phyloP scores from a whole-genome alignment of 495 filamentous ascomycete genomes.

The Glutinoglossum americanum region DNA sequence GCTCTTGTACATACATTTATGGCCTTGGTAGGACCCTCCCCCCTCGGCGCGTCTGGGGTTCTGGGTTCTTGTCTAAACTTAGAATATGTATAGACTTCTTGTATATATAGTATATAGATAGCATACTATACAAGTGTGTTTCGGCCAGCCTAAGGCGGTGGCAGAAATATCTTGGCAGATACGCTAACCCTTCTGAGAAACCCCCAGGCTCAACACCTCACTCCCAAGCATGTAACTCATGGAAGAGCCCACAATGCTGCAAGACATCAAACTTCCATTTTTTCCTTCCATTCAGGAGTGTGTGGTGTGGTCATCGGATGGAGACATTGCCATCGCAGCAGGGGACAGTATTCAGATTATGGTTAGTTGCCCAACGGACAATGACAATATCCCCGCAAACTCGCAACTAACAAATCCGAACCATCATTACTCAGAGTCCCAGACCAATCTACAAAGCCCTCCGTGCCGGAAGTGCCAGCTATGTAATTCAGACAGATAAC shows the following conservation, averaged over 20 bases:
- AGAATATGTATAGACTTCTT: neutral
- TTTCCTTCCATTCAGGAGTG: neutral
- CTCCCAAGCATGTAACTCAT: too few relatives aligned
- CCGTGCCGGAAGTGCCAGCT: neutral
- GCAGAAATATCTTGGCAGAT: neutral
- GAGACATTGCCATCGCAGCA: neutral
- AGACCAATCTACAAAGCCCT: neutral
- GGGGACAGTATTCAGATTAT: neutral
- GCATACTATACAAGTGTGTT: neutral
- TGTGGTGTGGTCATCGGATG: neutral
- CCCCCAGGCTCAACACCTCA: too few relatives aligned
- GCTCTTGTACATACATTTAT: too few relatives aligned
- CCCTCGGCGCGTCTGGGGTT: too few relatives aligned
- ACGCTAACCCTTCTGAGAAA: too few relatives aligned
- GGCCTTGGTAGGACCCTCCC: too few relatives aligned
- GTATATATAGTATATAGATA: neutral
- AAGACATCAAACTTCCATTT: neutral
- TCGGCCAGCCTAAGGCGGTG: neutral
- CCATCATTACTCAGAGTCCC: neutral
- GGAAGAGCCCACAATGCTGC: neutral
- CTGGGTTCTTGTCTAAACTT: neutral
- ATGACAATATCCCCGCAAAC: neutral
- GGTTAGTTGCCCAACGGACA: neutral
- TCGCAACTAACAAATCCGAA: neutral
- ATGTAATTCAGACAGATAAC: slow-evolving; percentile 7